A percentile compares a stretch with the other conserved stretches of the same genome.
phyloP scores from a whole-genome alignment of 148 eudicot genomes.

The Rhododendron vialii region DNA sequence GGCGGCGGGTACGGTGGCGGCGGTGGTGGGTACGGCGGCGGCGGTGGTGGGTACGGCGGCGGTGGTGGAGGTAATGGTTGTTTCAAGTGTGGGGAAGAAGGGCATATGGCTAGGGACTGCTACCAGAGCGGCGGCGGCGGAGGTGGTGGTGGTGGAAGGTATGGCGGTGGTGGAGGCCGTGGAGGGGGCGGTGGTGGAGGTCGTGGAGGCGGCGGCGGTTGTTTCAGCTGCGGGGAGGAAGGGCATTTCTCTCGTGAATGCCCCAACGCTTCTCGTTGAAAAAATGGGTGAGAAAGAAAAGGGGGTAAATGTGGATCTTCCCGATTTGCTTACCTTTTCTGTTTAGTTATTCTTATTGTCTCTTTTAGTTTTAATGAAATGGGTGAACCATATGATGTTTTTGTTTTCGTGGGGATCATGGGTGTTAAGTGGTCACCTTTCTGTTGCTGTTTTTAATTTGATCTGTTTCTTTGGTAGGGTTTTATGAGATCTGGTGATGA shows the following conservation, averaged over 20 bases:
- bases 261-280: slow-evolving; percentile 22
- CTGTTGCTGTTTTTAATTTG: not conserved
- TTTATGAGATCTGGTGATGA: not conserved
- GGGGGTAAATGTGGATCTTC: not conserved
- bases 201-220: slow-evolving; percentile 16
- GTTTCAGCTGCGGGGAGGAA: slow-evolving; percentile 33
- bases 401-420: not conserved
- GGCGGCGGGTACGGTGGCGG: not conserved
- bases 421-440: slow-evolving; percentile 1
- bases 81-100: slow-evolving; percentile 32
- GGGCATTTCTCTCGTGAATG: slow-evolving; percentile 52
- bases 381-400: slow-evolving; percentile 14
- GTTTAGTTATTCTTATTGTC: not conserved
- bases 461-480: not conserved
- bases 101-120: slow-evolving; percentile 28
- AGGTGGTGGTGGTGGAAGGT: slow-evolving; percentile 16
- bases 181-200: slow-evolving; percentile 15
- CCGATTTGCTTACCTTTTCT: not conserved
- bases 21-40: not conserved
- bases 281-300: not conserved
- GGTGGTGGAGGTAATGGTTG: slow-evolving; percentile 28
- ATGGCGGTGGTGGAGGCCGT: slow-evolving; percentile 15
- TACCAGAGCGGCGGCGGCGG: slow-evolving; percentile 16
- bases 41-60: slow-evolving; percentile 6
- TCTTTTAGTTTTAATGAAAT: not conserved